Base-by-base conservation (phyloP, 495 filamentous ascomycete genomes). In the Tetracladium marchalianum region DNA sequence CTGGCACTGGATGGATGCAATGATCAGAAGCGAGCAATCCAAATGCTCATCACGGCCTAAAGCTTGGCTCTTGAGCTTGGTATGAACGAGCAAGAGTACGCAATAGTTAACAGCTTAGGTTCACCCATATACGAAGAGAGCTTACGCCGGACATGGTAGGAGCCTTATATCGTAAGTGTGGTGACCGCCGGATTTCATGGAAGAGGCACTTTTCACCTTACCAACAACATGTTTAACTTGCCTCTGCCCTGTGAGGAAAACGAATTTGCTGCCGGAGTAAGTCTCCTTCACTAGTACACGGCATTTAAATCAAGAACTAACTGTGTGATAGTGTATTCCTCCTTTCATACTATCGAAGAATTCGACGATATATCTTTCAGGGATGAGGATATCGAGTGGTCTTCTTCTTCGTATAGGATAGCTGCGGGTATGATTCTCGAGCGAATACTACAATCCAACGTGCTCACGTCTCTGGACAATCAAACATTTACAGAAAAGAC, bases 91-190 rank as follows among this genome's bases (percentile, higher is more conserved):
- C 63, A 62, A 39, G 52, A 62, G 17, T 73, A 67, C 51, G 67
- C 71, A 13, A 49, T 64, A 2, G 40, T 64, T 7, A 54, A 69
- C 41, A 70, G 71, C 18, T 57, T 58, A 27, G 61, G 64, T 17
- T 63, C 68, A 41, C 65, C 68, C 22, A 63, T 69, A 22, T 48
- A 72, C 27, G 71, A 75, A 51, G 87, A 94, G 58, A 81, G 80
- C 56, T 76, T 84, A 70, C 70, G 87, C 19, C 73, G 87, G 35
- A 92, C 86, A 12, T 92, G 86, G 87, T 94, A 87, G 87, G 85
- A 90, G 52, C 63, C 92, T 41, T 92, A 81, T 54, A 76, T 87
- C 35, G 75, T 85, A 12, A 85, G 90, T 45, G 78, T 78, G 37
- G 69, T 74, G 73, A 60, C 75, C 46, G 68, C 73, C 49, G 72